Evolutionary conservation across 2,329 filamentous ascomycete species (phyloP).

Genomic region (Fusarium floridanum): DNA sequence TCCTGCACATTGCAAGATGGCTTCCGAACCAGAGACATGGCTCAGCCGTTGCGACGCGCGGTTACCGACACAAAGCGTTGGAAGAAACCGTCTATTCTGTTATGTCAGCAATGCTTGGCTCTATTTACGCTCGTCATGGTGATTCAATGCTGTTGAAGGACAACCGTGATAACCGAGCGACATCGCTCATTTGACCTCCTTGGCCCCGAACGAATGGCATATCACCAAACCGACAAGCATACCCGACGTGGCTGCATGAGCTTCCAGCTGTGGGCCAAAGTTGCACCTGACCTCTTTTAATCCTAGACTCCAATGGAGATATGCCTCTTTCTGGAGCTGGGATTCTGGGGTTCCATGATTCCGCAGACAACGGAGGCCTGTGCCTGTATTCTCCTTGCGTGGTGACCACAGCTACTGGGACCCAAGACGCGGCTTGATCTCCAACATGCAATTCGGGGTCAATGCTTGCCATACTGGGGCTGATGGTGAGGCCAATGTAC

Average conservation of each 20-base stretch:
- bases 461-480: conserved; percentile 31
- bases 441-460: conserved; percentile 30
- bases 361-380: conserved; percentile 21
- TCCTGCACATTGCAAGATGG: conserved; percentile 4
- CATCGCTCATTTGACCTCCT: conserved; percentile 32
- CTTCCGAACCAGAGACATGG: conserved; percentile 6
- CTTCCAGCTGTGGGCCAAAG: conserved; percentile 41
- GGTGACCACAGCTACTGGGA: conserved; percentile 30
- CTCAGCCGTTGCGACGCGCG: background rate
- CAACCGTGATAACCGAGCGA: conserved; percentile 24
- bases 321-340: conserved; percentile 41
- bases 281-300: conserved; percentile 44
- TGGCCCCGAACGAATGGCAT: conserved; percentile 31
- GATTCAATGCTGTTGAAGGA: conserved; percentile 34
- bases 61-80: conserved; percentile 22
- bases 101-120: conserved; percentile 5
- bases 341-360: conserved; percentile 33
- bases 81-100: conserved; percentile 11
- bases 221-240: conserved; percentile 37
- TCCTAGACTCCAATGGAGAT: conserved; percentile 41
- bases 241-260: conserved; percentile 41
- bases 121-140: conserved; percentile 35
- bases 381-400: conserved; percentile 23
- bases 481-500: conserved; percentile 26
- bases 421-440: conserved; percentile 29